Evolutionary conservation across 352 stramenopile species (phyloP).

Genomic region (Pythium phragmitis): DNA sequence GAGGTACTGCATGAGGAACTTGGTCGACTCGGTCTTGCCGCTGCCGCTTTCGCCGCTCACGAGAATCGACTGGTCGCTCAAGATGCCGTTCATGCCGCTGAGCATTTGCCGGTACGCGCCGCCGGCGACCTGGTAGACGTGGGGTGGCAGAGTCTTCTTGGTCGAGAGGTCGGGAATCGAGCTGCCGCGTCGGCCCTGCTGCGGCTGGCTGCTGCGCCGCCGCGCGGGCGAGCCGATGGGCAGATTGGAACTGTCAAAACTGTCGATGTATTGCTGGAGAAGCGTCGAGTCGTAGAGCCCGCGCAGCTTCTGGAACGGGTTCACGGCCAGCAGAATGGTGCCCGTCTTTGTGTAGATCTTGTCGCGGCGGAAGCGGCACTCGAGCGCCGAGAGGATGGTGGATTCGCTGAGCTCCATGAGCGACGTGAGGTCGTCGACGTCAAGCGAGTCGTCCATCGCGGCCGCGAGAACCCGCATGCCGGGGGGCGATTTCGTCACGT

Average conservation of each 20-base stretch:
- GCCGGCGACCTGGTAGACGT: constrained; percentile 85
- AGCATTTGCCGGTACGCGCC: constrained; percentile 85
- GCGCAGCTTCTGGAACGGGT: constrained; percentile 76
- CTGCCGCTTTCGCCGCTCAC: constrained; percentile 85
- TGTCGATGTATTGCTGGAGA: constrained; percentile 63
- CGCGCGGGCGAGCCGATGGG: constrained; percentile 11
- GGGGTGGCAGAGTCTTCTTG: constrained; percentile 43
- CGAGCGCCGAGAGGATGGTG: constrained; percentile 63
- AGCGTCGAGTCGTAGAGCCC: constrained; percentile 58
- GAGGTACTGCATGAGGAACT: constrained; percentile 89
- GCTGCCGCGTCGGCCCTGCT: constrained; percentile 9
- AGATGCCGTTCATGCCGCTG: constrained; percentile 51
- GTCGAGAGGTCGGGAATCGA: neutral
- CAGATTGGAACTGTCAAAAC: constrained; percentile 44
- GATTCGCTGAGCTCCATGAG: constrained; percentile 78
- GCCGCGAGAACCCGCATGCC: constrained; percentile 33
- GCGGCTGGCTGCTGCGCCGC: constrained; percentile 6
- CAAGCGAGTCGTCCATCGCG: constrained; percentile 29
- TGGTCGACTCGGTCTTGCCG: constrained; percentile 89
- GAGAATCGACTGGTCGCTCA: constrained; percentile 78
- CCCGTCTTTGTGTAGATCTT: constrained; percentile 89
- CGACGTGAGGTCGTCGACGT: constrained; percentile 83
- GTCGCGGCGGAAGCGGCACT: constrained; percentile 63
- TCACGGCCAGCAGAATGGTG: constrained; percentile 79
- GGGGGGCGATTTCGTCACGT: constrained; percentile 28